These are phyloP conservation scores for Persicaria maculosa DNA, from an alignment of 148 eudicot species.

Conservation along the genomic window DNA sequence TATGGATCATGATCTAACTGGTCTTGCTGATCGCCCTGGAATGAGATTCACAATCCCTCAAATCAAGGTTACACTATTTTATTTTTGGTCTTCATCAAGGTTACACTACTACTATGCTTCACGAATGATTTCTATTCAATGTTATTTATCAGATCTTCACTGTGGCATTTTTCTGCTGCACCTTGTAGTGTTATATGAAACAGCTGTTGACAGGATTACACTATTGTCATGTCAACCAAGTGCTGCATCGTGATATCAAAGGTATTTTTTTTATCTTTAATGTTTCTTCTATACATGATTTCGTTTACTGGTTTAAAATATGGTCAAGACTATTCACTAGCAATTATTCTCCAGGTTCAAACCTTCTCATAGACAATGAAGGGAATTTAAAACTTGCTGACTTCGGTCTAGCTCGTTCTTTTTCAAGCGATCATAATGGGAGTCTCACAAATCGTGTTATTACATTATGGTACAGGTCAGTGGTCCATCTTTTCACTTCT, in stretches of 20 bases:
- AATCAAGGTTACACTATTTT: slow-evolving; percentile 35
- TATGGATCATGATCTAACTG: slow-evolving; percentile 86
- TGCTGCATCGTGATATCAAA: slow-evolving; percentile 90
- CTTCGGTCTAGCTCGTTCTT: slow-evolving; percentile 92
- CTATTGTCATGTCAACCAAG: slow-evolving; percentile 91
- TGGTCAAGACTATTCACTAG: not conserved
- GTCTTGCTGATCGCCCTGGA: slow-evolving; percentile 77
- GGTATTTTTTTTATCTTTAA: slow-evolving; percentile 25
- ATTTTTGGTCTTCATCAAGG: slow-evolving; percentile 30
- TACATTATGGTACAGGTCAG: slow-evolving; percentile 87
- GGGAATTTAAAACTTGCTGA: slow-evolving; percentile 90
- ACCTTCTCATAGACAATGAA: slow-evolving; percentile 85
- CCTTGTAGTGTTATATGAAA: slow-evolving; percentile 72
- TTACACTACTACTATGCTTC: slow-evolving; percentile 1
- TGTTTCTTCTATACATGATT: slow-evolving; percentile 7
- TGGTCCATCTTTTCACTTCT: not conserved
- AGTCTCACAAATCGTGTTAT: slow-evolving; percentile 90
- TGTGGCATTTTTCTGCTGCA: slow-evolving; percentile 1
- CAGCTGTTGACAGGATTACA: slow-evolving; percentile 92
- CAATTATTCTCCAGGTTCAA: slow-evolving; percentile 46
- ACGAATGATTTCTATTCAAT: not conserved
- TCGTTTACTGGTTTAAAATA: not conserved
- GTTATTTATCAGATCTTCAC: slow-evolving; percentile 7
- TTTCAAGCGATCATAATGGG: slow-evolving; percentile 70
- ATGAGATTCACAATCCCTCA: slow-evolving; percentile 60